Conservation (phyloP, 1,284 basidiomycete genomes). For the Athelia psychrophila region DNA sequence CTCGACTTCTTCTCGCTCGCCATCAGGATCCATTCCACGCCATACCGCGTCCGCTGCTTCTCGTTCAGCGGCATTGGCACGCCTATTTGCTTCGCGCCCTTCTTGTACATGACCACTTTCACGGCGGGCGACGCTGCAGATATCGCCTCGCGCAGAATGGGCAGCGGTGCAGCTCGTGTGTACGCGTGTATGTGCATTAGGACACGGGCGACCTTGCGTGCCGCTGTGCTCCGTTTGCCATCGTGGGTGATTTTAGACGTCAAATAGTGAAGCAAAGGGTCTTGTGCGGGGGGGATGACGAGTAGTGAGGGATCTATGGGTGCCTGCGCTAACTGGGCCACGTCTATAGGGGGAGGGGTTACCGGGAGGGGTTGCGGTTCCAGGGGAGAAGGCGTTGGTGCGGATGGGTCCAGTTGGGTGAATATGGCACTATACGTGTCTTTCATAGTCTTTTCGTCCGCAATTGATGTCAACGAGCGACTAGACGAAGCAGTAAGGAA, state of each 20-base stretch:
- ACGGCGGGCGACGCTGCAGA: constrained; percentile 66
- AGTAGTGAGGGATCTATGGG: too few species aligned
- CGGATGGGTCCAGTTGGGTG: too few species aligned
- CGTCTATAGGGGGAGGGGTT: too few species aligned
- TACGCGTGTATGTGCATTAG: constrained; percentile 71
- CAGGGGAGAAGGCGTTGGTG: too few species aligned
- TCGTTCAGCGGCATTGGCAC: constrained; percentile 72
- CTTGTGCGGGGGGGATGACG: constrained; percentile 63
- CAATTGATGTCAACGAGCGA: too few species aligned
- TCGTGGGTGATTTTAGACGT: constrained; percentile 64
- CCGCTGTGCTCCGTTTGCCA: constrained; percentile 69
- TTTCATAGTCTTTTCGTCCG: too few species aligned
- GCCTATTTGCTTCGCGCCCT: constrained; percentile 36
- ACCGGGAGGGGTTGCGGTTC: too few species aligned
- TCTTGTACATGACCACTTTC: constrained; percentile 28
- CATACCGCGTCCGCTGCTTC: constrained; percentile 69
- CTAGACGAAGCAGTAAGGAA: too few species aligned
- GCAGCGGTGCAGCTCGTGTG: constrained; percentile 72
- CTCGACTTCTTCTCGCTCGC: constrained; percentile 52
- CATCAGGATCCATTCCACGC: constrained; percentile 66
- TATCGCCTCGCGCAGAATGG: constrained; percentile 75
- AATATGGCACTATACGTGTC: too few species aligned
- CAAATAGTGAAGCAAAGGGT: constrained; percentile 76
- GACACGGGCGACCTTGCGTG: constrained; percentile 54
- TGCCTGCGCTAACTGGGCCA: too few species aligned